Evolutionary conservation across 2,329 filamentous ascomycete genomes (phyloP), one percentile per base, ranked within the genome.

Genomic region (Ceratocystis colombiana): DNA sequence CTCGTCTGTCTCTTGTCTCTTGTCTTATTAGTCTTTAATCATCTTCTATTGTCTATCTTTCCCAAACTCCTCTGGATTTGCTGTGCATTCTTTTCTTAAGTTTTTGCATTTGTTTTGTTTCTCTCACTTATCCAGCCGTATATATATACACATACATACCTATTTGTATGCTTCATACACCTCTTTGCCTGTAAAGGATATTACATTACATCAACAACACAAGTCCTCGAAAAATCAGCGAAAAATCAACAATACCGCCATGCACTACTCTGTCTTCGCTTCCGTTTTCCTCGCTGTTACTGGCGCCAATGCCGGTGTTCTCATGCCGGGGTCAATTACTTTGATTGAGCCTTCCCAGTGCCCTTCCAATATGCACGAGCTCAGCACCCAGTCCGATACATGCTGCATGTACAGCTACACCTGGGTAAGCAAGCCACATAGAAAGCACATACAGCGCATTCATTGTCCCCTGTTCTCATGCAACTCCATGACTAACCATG

Each of bases 391-490:
- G 25, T 1, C 33, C 53, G 33, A 45, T 22, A 45, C 28, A n/a
- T 63, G 61, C 61, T 63, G 61, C 22, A 20, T 63, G 33, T 63
- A 63, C 44, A 25, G 28, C 44, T 37, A 63, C 44, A 30, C 33
- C 33, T 63, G 44, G 41, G 61, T 63, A 63, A 63, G 25, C 44
- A 37, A 22, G 10, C 45, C 15, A 46, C 46, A 20, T 20, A 48
- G 0, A 48, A 17, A 48, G n/a, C 45, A 48, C 17, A 48, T 15
- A 48, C 45, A 48, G 20, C 53, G 1, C 37, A n/a, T 22, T 57
- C 12, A 5, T 15, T 25, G 10, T 3, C 33, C 25, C 6, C 53
- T 8, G 1, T 17, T 33, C 7, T 59, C 10, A 50, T n/a, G 22
- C 46, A 50, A n/a, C 48, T 53, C 6, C 7, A 28, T 28, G 10